A percentile compares a stretch with the other conserved stretches of the same genome.
Evolutionary conservation across 345 rosid genomes (phyloP).

Genomic region (Trapa bicornis): DNA sequence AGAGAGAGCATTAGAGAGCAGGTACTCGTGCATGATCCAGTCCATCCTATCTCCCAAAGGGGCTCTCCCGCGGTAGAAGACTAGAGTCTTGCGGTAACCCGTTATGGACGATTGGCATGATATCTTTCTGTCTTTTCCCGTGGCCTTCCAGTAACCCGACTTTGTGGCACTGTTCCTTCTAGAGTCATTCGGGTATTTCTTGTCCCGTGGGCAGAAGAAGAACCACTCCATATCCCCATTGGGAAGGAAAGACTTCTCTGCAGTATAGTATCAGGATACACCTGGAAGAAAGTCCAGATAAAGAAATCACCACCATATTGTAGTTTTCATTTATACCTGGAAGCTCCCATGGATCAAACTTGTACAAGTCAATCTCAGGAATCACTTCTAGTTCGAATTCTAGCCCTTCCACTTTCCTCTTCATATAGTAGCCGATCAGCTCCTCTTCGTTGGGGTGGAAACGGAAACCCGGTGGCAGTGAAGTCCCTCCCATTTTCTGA

Average conservation of each 20-base stretch:
- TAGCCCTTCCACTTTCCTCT: conserved; percentile 51
- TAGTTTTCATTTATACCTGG: conserved; percentile 36
- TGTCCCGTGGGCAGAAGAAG: conserved; percentile 79
- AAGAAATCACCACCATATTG: neutral
- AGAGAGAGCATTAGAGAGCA: conserved; percentile 49
- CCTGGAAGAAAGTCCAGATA: neutral
- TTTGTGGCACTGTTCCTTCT: conserved; percentile 78
- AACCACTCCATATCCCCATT: conserved; percentile 80
- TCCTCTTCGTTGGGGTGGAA: conserved; percentile 91
- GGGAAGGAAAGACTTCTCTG: conserved; percentile 79
- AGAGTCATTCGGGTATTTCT: conserved; percentile 73
- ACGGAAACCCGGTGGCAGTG: conserved; percentile 77
- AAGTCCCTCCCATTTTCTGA: conserved; percentile 43
- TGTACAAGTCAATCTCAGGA: conserved; percentile 66
- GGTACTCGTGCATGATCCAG: conserved; percentile 84
- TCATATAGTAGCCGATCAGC: conserved; percentile 65
- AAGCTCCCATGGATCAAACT: conserved; percentile 87
- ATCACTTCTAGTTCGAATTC: conserved; percentile 75
- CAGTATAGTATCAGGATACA: neutral
- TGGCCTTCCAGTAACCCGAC: conserved; percentile 92
- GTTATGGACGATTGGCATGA: conserved; percentile 37
- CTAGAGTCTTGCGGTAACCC: conserved; percentile 71
- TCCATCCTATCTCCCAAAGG: conserved; percentile 66
- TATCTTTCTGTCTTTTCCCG: conserved; percentile 71
- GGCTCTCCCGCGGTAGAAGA: conserved; percentile 67